Percentiles rank a stretch among this genome's conserved stretches.
phyloP scores from a whole-genome alignment of 1,139 yeast genomes.

The Waltiozyma sp. region DNA sequence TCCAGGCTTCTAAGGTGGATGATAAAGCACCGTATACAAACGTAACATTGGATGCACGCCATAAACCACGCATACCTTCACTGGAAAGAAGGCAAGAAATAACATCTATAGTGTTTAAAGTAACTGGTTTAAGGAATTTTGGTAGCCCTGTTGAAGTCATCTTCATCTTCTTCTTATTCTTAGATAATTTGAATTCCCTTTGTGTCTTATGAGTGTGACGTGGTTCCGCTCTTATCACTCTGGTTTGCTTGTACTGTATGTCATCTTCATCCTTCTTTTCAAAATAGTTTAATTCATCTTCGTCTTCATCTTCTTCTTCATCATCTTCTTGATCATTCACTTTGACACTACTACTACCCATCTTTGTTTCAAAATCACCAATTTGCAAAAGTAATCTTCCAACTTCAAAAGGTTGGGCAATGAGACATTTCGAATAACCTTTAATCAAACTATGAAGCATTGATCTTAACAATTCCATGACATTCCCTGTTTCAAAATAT shows the following conservation, averaged over 20 bases:
- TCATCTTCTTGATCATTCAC: no score
- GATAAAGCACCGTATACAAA: conserved; percentile 69
- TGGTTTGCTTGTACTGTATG: conserved; percentile 14
- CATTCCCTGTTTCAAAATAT: conserved; percentile 47
- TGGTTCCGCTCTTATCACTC: conserved; percentile 8
- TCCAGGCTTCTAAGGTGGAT: conserved; percentile 82
- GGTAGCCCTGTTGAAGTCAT: no score
- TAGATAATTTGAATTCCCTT: conserved; percentile 1
- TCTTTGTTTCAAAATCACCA: conserved; percentile 37
- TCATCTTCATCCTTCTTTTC: conserved; percentile 25
- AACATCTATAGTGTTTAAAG: conserved; percentile 62
- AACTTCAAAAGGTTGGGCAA: conserved; percentile 86
- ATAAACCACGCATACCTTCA: conserved; percentile 78
- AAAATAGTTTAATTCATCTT: conserved; percentile 38
- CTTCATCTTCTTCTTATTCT: conserved; percentile 2
- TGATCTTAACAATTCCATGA: conserved; percentile 42
- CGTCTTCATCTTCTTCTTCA: conserved; percentile 21
- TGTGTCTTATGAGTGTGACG: not conserved
- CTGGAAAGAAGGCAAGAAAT: conserved; percentile 55
- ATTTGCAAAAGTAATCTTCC: conserved; percentile 72
- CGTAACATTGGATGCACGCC: conserved; percentile 81
- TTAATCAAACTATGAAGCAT: conserved; percentile 50
- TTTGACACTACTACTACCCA: conserved; percentile 24
- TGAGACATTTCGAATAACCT: conserved; percentile 54
- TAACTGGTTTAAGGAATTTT: conserved; percentile 40